Evolutionary conservation across 768 basidiomycete species (phyloP).

Genomic region (Boletellus ananas): DNA sequence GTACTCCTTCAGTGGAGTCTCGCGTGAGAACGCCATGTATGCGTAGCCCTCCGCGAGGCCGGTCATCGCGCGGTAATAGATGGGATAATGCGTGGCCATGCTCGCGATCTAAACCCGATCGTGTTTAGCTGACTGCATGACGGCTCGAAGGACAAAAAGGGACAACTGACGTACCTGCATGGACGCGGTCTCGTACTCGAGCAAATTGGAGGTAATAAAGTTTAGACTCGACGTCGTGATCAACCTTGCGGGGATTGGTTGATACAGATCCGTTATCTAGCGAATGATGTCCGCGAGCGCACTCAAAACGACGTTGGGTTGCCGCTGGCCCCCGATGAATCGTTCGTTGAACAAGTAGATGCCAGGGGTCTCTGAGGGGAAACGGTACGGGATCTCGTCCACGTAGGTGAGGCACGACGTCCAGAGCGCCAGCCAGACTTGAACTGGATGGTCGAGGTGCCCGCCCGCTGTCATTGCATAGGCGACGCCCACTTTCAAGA

Average conservation of each 20-base stretch:
- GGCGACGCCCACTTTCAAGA: background rate
- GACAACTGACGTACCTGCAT: conserved; percentile 4
- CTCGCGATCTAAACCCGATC: too few relatives aligned
- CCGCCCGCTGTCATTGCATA: background rate
- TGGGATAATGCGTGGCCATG: too few relatives aligned
- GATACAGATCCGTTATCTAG: background rate
- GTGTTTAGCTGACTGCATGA: too few relatives aligned
- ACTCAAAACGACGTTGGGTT: background rate
- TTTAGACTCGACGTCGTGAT: background rate
- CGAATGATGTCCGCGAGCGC: background rate
- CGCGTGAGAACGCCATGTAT: conserved; percentile 25
- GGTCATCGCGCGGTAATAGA: too few relatives aligned
- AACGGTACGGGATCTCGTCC: background rate
- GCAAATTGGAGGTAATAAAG: background rate
- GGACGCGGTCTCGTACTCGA: background rate
- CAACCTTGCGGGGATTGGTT: background rate
- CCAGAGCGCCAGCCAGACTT: background rate
- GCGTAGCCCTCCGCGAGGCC: too few relatives aligned
- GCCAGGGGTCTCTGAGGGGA: background rate
- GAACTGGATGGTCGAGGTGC: background rate
- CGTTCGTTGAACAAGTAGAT: background rate
- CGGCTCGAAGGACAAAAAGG: too few relatives aligned
- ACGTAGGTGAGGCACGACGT: background rate
- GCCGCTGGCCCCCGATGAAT: background rate
- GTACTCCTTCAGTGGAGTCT: conserved; percentile 29